These are phyloP conservation scores for Corymbia calophylla DNA, from an alignment of 441 rosid species.

Conservation along the genomic window DNA sequence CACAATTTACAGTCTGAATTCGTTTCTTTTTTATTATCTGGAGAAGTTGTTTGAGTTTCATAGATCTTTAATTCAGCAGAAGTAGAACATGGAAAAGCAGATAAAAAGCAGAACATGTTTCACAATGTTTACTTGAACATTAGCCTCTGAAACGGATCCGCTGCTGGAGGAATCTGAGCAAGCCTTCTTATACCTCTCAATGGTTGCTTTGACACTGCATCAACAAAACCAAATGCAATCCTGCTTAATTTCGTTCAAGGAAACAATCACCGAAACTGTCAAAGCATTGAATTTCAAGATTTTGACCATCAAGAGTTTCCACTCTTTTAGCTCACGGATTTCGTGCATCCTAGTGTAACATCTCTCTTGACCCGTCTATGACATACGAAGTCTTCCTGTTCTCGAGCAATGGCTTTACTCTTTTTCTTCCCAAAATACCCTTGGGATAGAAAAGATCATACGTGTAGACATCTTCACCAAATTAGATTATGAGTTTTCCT, in stretches of 20 bases:
- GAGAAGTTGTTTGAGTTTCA: background rate
- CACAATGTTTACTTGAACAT: conserved; percentile 60
- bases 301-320: background rate
- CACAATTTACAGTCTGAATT: background rate
- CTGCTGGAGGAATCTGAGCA: conserved; percentile 49
- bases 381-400: background rate
- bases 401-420: background rate
- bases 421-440: background rate
- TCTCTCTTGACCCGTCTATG: background rate
- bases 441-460: background rate
- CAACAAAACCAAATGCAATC: background rate
- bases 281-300: background rate
- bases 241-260: background rate
- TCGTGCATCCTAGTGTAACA: background rate
- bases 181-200: conserved; percentile 90
- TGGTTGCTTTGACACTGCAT: conserved; percentile 71
- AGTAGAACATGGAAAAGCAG: background rate
- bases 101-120: background rate
- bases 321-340: background rate
- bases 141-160: conserved; percentile 68
- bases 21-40: background rate
- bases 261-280: background rate
- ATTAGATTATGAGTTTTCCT: background rate
- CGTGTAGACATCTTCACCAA: background rate
- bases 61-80: background rate